Base-by-base conservation (phyloP, 331 rosid species). In the Arachis monticola region DNA sequence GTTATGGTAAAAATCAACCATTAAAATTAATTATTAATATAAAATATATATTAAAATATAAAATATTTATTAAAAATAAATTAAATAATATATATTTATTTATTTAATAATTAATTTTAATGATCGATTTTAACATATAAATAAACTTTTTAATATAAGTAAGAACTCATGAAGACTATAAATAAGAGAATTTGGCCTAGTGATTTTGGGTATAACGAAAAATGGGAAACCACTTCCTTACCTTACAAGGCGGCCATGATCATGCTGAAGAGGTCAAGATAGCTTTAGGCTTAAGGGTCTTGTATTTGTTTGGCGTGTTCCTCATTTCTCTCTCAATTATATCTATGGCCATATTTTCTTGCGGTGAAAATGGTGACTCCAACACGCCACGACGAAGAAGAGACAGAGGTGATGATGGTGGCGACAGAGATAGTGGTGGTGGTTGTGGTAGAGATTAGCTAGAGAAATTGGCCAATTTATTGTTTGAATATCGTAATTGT, bases 261-360 rank as follows among this genome's bases (percentile, higher is more conserved):
- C 53, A 55, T 14, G 30, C 31, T 17, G 31, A 14, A 55, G 60
- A 13, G 8, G 60, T 30, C 60, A 2, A 55, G 3, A 3, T 6
- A 8, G 22, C 31, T 2, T 14, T 14, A 13, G 60, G 60, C 10
- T 55, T 10, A 55, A 55, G 60, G 60, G 3, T 22, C 10, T 8
- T 55, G 32, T 55, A 14, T 17, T 55, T 55, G 59, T 55, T 55
- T 14, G 60, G 60, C 60, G 41, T 14, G 56, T 10, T 65, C 17
- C 41, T 65, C 48, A 17, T 65, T 17, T 65, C 70, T n/a, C 69
- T 45, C 42, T 65, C 70, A 27, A 46, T 65, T 4, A 64, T 44
- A 44, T 44, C 70, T 42, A 8, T 64, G 38, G 70, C 13, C 40
- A 17, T 64, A 9, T 4, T 64, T 64, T 44, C 70, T 6, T 64